A percentile compares a stretch with the other conserved stretches of the same genome.
These are phyloP conservation scores for Eucalyptus tenuipes DNA, from an alignment of 345 rosid species.

Conservation along the genomic window DNA sequence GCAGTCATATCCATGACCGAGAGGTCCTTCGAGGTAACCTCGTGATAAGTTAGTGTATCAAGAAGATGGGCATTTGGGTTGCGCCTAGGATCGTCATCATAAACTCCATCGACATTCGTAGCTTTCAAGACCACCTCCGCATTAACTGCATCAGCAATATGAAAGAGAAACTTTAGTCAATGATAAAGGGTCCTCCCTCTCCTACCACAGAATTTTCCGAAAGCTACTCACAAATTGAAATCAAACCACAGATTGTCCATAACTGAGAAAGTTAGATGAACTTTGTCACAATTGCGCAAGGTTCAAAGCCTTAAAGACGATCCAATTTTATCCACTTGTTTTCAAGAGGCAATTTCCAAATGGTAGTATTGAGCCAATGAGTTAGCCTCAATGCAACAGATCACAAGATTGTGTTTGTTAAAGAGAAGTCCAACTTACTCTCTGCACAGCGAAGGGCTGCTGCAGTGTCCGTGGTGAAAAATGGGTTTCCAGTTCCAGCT, in stretches of 20 bases:
- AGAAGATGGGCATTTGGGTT: conserved; percentile 83
- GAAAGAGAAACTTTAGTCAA: not conserved
- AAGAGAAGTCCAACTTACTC: conserved; percentile 34
- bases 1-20: conserved; percentile 99
- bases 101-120: conserved; percentile 91
- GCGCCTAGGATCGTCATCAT: conserved; percentile 67
- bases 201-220: not conserved
- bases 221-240: not conserved
- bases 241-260: not conserved
- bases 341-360: not conserved
- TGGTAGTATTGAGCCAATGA: not conserved
- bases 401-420: not conserved
- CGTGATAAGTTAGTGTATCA: conserved; percentile 65
- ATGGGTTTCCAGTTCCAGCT: conserved; percentile 95
- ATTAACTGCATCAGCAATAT: conserved; percentile 40
- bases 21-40: conserved; percentile 83
- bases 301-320: not conserved
- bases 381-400: not conserved
- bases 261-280: not conserved
- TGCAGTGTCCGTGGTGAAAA: conserved; percentile 95
- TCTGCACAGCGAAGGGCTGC: conserved; percentile 97
- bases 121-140: conserved; percentile 92
- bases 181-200: not conserved
- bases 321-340: not conserved
- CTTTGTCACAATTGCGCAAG: not conserved